A percentile compares a stretch with the other conserved stretches of the same genome.
These are phyloP conservation scores for Skeletonema potamos DNA, from an alignment of 108 stramenopile genomes.

Conservation along the genomic window DNA sequence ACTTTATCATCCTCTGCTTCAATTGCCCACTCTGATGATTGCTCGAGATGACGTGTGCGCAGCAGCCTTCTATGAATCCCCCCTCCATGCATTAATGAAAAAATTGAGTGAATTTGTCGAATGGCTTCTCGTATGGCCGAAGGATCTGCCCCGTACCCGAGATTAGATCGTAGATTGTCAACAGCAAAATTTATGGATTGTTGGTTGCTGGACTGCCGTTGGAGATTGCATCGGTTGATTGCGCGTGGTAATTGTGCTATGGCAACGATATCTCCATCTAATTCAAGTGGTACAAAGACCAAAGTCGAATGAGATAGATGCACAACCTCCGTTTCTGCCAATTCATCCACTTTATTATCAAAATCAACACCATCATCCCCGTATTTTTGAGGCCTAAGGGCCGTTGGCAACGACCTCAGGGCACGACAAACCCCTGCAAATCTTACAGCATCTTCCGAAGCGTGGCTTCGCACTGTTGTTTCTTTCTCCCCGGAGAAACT, in stretches of 20 bases:
- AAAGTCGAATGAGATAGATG: conserved; percentile 60
- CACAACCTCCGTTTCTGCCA: conserved; percentile 45
- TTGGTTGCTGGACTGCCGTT: not conserved
- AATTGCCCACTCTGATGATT: conserved; percentile 22
- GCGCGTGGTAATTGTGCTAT: conserved; percentile 46
- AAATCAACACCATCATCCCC: conserved; percentile 3
- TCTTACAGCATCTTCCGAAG: conserved; percentile 60
- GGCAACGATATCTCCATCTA: conserved; percentile 42
- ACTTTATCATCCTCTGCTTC: conserved; percentile 2
- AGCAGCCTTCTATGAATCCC: conserved; percentile 58
- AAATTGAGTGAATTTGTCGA: conserved; percentile 48
- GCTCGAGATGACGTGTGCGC: conserved; percentile 28
- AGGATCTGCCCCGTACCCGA: conserved; percentile 54
- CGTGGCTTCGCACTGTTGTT: not conserved
- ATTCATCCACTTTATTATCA: conserved; percentile 2
- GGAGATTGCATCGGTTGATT: not conserved
- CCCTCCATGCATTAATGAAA: conserved; percentile 68
- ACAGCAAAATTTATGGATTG: not conserved
- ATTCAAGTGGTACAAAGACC: conserved; percentile 68
- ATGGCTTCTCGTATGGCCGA: conserved; percentile 54
- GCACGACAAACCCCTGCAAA: conserved; percentile 70
- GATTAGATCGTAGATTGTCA: conserved; percentile 7
- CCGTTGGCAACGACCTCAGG: conserved; percentile 53
- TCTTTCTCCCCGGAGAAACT: not conserved
- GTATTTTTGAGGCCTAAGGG: conserved; percentile 14